phyloP scores from a whole-genome alignment of 1,284 basidiomycete genomes.

The Sanghuangporus weigelae region DNA sequence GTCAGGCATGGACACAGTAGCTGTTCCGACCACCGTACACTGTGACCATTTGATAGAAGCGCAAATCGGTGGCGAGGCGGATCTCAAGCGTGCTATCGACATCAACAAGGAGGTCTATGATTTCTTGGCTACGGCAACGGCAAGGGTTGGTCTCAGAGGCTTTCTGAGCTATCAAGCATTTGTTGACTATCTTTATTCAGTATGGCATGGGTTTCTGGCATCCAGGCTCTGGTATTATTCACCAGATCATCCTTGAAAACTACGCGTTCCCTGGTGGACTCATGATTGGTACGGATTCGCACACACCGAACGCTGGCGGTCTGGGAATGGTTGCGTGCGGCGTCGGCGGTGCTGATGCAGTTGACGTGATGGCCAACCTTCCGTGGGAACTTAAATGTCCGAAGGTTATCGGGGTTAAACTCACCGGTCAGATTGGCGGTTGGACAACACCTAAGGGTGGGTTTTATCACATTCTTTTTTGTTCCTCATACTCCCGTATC shows the following conservation, averaged over 20 bases:
- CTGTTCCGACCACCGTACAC: slow-evolving; percentile 97
- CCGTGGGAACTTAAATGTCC: slow-evolving; percentile 99
- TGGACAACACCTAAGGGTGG: slow-evolving; percentile 97
- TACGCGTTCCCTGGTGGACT: slow-evolving; percentile 98
- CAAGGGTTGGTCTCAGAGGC: slow-evolving; percentile 56
- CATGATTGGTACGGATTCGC: slow-evolving; percentile 99
- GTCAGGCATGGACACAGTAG: slow-evolving; percentile 95
- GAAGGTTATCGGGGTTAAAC: slow-evolving; percentile 97
- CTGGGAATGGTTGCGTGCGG: slow-evolving; percentile 98
- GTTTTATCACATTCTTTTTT: slow-evolving; percentile 19
- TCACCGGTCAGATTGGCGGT: slow-evolving; percentile 91
- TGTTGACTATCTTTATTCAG: slow-evolving; percentile 31
- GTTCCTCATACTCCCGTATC: slow-evolving; percentile 4
- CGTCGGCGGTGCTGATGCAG: slow-evolving; percentile 99
- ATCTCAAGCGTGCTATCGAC: slow-evolving; percentile 88
- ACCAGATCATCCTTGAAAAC: slow-evolving; percentile 98
- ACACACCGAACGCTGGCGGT: slow-evolving; percentile 99
- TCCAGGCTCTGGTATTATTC: slow-evolving; percentile 97
- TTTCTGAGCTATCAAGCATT: slow-evolving; percentile 4
- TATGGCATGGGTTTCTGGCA: slow-evolving; percentile 99
- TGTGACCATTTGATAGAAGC: slow-evolving; percentile 99
- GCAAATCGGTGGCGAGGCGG: slow-evolving; percentile 89
- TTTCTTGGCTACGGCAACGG: slow-evolving; percentile 96
- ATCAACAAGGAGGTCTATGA: slow-evolving; percentile 99
- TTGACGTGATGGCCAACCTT: slow-evolving; percentile 96